phyloP scores from a whole-genome alignment of 108 stramenopile species.

The Epipyxis sp. region DNA sequence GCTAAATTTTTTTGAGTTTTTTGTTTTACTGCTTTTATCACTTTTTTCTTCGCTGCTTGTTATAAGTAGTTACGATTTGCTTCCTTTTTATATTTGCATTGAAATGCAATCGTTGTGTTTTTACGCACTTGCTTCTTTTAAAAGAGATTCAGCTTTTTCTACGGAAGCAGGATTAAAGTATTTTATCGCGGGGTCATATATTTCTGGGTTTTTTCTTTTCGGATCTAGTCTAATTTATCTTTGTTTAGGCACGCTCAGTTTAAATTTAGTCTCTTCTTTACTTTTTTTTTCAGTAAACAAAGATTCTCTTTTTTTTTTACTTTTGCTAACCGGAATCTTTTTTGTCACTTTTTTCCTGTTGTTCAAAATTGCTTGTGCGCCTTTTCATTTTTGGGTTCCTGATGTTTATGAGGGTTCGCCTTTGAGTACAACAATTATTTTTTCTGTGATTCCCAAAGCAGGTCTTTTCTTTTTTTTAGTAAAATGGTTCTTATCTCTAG shows the following conservation, averaged over 20 bases:
- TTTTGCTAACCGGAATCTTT: no score
- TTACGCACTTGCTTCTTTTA: constrained; percentile 5
- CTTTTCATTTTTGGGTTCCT: constrained; percentile 28
- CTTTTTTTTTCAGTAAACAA: neutral
- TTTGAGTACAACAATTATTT: constrained; percentile 21
- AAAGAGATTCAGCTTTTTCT: constrained; percentile 6
- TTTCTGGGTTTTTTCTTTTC: constrained; percentile 6
- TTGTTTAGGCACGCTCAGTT: constrained; percentile 21
- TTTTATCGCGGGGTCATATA: constrained; percentile 14
- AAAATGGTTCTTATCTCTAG: constrained; percentile 22
- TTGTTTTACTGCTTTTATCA: neutral
- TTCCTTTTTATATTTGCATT: constrained; percentile 3
- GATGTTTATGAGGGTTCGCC: constrained; percentile 26
- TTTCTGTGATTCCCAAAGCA: constrained; percentile 8
- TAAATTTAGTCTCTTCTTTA: constrained; percentile 3
- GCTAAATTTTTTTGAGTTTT: constrained; percentile 22
- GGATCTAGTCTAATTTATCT: constrained; percentile 9
- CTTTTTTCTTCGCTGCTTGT: constrained; percentile 1
- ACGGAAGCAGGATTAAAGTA: constrained; percentile 19
- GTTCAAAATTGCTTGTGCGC: constrained; percentile 21
- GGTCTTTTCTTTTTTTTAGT: constrained; percentile 16
- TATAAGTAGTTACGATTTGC: constrained; percentile 6
- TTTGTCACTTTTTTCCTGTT: constrained; percentile 11
- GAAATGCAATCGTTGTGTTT: constrained; percentile 19
- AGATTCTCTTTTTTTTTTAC: constrained; percentile 27